phyloP scores from a whole-genome alignment of 169 alveolate species.

The Neospora caninum region DNA sequence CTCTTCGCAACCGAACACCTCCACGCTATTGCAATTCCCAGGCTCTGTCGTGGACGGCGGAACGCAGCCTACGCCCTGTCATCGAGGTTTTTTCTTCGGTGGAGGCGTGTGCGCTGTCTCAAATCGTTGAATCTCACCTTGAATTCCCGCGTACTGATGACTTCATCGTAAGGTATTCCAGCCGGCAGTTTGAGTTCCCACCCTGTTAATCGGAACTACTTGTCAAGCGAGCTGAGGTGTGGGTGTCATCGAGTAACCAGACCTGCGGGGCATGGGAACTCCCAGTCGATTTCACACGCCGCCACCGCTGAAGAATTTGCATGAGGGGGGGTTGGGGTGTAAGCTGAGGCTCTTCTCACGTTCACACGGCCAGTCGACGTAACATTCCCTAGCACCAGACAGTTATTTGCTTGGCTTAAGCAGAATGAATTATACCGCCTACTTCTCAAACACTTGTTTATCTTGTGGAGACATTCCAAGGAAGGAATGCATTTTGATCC shows the following conservation, averaged over 20 bases:
- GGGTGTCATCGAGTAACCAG: background rate
- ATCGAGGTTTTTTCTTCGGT: background rate
- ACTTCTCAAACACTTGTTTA: slow-evolving; percentile 10
- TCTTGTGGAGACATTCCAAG: background rate
- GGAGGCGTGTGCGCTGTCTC: background rate
- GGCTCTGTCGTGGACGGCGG: background rate
- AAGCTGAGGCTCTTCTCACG: background rate
- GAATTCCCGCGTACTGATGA: background rate
- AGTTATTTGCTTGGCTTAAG: background rate
- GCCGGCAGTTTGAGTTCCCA: slow-evolving; percentile 27
- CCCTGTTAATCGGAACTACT: background rate
- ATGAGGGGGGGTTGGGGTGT: background rate
- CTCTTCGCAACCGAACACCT: slow-evolving; percentile 33
- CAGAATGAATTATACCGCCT: background rate
- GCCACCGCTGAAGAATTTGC: slow-evolving; percentile 10
- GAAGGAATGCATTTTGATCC: background rate
- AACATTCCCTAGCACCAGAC: slow-evolving; percentile 1
- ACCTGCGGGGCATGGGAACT: slow-evolving; percentile 57
- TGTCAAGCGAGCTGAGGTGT: background rate
- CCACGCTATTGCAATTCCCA: background rate
- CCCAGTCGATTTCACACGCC: slow-evolving; percentile 48
- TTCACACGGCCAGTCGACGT: slow-evolving; percentile 36
- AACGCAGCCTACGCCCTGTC: slow-evolving; percentile 48
- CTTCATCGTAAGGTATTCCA: background rate
- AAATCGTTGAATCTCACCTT: background rate